Evolutionary conservation across 306 rosid species (phyloP).

Genomic region (Senna siamea): DNA sequence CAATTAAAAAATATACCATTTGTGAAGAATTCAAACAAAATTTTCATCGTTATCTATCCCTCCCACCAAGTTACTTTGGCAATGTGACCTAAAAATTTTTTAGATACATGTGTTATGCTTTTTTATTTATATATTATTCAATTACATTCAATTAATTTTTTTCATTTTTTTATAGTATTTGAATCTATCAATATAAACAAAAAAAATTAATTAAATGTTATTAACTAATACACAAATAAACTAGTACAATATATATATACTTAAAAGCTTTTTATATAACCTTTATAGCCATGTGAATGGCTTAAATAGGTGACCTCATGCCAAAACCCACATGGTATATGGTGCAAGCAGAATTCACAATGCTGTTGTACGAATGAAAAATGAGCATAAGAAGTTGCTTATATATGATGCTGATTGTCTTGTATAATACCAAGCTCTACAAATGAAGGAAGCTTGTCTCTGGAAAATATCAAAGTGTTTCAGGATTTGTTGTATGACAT

Average conservation of each 20-base stretch:
- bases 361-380: constrained; percentile 63
- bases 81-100: too few species aligned
- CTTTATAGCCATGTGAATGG: constrained; percentile 71
- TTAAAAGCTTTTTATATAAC: too few species aligned
- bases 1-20: too few species aligned
- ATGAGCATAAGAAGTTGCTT: constrained; percentile 69
- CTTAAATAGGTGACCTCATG: constrained; percentile 63
- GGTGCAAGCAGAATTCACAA: constrained; percentile 76
- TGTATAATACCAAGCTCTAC: constrained; percentile 67
- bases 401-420: constrained; percentile 84
- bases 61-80: constrained; percentile 82
- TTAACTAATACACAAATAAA: too few species aligned
- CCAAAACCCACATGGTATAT: constrained; percentile 76
- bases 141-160: too few species aligned
- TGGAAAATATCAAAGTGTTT: constrained; percentile 69
- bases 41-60: constrained; percentile 47
- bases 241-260: too few species aligned
- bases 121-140: too few species aligned
- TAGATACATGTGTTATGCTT: too few species aligned
- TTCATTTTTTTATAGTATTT: too few species aligned
- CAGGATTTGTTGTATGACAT: constrained; percentile 53
- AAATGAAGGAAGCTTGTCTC: constrained; percentile 66
- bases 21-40: too few species aligned
- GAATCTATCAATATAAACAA: too few species aligned
- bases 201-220: too few species aligned